Base-by-base conservation (phyloP, 768 basidiomycete species). In the Nidularia pulvinata region DNA sequence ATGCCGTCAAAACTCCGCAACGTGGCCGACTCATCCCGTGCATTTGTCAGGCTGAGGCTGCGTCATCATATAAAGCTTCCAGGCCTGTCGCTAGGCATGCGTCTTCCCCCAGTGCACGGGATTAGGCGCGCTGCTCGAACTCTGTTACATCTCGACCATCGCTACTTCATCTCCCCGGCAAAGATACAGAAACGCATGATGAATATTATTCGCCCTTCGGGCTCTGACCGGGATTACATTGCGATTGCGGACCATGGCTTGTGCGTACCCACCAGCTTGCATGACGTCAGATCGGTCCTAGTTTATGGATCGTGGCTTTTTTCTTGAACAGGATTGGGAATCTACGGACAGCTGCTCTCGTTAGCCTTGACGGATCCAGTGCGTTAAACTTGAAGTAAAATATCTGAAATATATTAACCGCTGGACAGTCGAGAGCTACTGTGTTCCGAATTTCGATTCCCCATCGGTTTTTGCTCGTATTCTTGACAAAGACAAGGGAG, bases 381-480 rank as follows among this genome's bases (percentile, higher is more conserved):
- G 70, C 62, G 69, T 63, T 48, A 11, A 30, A 4, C 4, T 30
- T 30, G 25, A 30, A 30, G 25, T 30, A 30, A 30, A 30, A 30
- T 30, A 30, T 30, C 25, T 30, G 25, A 30, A 30, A 30, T 30
- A 30, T 30, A 30, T 30, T 30, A n/a, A 36, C 35, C n/a, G 44
- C 22, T 43, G 14, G 48, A 30, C 45, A 93, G 90, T 96, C 57
- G 95, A 96, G 68, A 91, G 89, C 57, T 95, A 94, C 68, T 97
- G 95, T 61, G 81, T 95, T 30, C 94, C 94, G 1, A 79, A 95
- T 73, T 96, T 97, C 65, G 95, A 97, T 69, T 95, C 93, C 1
- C 95, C 95, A 3, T 93, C 91, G 14, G 78, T 96, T 48, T 96
- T 95, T 58, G 94, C 93, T 6, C 83, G 94, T 6, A 91, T 93